Percentiles rank a stretch among this genome's conserved stretches.
phyloP scores from a whole-genome alignment of 2,329 filamentous ascomycete genomes.

The Aspergillus brunneoviolaceus region DNA sequence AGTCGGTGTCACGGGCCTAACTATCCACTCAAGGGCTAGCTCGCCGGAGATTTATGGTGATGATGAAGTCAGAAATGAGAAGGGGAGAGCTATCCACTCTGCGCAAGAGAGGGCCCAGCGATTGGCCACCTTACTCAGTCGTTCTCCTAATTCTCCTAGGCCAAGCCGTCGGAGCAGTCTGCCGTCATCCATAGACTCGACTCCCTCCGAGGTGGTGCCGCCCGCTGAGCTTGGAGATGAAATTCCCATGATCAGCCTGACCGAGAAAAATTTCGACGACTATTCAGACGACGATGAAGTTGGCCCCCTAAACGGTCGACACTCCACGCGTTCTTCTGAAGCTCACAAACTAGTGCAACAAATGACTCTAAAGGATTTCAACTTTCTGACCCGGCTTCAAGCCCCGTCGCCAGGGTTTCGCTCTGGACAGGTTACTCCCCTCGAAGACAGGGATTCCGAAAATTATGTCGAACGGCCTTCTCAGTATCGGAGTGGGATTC shows the following conservation, averaged over 20 bases:
- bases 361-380: constrained; percentile 38
- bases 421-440: constrained; percentile 36
- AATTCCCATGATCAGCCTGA: constrained; percentile 34
- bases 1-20: constrained; percentile 29
- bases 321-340: constrained; percentile 31
- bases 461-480: constrained; percentile 66
- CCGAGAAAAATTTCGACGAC: constrained; percentile 34
- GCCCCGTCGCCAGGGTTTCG: constrained; percentile 31
- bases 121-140: constrained; percentile 36
- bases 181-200: constrained; percentile 31
- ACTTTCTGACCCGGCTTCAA: constrained; percentile 34
- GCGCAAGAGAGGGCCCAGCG: constrained; percentile 37
- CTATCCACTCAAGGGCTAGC: constrained; percentile 27
- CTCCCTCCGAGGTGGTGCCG: constrained; percentile 28
- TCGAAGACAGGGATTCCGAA: constrained; percentile 50
- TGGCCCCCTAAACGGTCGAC: constrained; percentile 26
- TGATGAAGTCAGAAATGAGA: constrained; percentile 36
- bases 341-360: constrained; percentile 35
- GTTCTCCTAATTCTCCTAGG: constrained; percentile 31
- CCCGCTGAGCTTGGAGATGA: constrained; percentile 35
- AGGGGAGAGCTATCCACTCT: constrained; percentile 35
- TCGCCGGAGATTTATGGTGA: constrained; percentile 21
- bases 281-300: constrained; percentile 34
- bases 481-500: constrained; percentile 70
- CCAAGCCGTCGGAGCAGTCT: constrained; percentile 28